Evolutionary conservation across 1,139 yeast genomes (phyloP).

Genomic region (Petasospora rhodanensis): DNA sequence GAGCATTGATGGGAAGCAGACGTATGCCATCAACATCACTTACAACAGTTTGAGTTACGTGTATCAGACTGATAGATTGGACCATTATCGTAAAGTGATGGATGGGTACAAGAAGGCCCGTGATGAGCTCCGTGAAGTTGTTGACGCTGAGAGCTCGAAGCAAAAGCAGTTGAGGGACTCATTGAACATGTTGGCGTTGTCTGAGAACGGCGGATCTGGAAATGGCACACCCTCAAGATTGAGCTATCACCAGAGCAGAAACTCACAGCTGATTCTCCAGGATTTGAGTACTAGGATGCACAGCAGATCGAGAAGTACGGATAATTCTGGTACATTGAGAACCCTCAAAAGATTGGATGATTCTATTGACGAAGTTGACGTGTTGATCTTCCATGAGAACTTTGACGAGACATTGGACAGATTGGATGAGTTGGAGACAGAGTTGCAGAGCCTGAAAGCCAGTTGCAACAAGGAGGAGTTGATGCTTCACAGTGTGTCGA

Average conservation of each 20-base stretch:
- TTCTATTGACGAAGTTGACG: conserved; percentile 61
- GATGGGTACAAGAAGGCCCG: conserved; percentile 62
- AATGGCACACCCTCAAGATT: conserved; percentile 11
- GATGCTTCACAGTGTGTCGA: conserved; percentile 37
- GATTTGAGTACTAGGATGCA: conserved; percentile 53
- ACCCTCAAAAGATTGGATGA: conserved; percentile 54
- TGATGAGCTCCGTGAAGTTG: conserved; percentile 47
- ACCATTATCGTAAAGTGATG: conserved; percentile 39
- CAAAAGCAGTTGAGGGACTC: conserved; percentile 45
- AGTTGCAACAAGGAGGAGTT: conserved; percentile 33
- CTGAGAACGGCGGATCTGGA: conserved; percentile 18
- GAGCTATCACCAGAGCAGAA: conserved; percentile 18
- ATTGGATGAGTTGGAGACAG: conserved; percentile 39
- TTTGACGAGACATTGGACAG: conserved; percentile 52
- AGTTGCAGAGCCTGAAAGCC: conserved; percentile 20
- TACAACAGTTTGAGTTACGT: conserved; percentile 49
- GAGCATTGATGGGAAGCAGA: conserved; percentile 26
- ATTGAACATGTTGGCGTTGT: conserved; percentile 40
- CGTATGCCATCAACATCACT: conserved; percentile 44
- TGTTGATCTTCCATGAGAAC: conserved; percentile 57
- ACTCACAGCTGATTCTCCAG: conserved; percentile 35
- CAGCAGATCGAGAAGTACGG: conserved; percentile 49
- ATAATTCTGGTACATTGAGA: conserved; percentile 33
- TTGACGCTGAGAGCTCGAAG: conserved; percentile 37
- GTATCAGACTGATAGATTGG: conserved; percentile 33